Conservation (phyloP, 139 green algal species). For the Marvania coccoides region DNA sequence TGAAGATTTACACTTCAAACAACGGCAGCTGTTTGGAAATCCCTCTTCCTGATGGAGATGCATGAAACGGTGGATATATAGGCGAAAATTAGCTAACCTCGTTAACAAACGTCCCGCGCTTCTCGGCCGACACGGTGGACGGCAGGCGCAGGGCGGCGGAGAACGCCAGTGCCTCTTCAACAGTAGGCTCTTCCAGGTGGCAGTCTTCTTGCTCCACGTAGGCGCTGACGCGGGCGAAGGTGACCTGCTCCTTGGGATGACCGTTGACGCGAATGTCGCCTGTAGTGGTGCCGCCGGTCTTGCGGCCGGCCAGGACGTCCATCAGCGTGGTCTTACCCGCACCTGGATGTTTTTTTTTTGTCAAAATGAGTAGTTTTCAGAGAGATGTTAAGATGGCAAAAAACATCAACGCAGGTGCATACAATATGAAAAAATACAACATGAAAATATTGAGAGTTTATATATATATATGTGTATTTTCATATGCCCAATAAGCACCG, state of each 20-base stretch:
- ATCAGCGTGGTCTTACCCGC: slow-evolving; percentile 55
- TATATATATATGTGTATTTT: too few species aligned
- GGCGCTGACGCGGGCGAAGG: slow-evolving; percentile 49
- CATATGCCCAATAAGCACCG: too few species aligned
- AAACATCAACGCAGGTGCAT: background rate
- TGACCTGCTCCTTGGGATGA: slow-evolving; percentile 38
- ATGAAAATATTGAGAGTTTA: slow-evolving; percentile 17
- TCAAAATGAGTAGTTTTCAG: slow-evolving; percentile 8
- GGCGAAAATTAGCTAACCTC: slow-evolving; percentile 12
- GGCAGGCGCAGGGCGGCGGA: slow-evolving; percentile 41
- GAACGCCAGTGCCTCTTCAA: slow-evolving; percentile 40
- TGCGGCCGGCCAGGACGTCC: slow-evolving; percentile 46
- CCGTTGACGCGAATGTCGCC: slow-evolving; percentile 59
- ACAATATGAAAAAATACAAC: slow-evolving; percentile 1
- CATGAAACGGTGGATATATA: background rate
- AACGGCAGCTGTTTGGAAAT: background rate
- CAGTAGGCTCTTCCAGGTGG: slow-evolving; percentile 36
- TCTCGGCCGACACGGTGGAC: slow-evolving; percentile 15
- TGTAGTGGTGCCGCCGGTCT: slow-evolving; percentile 34
- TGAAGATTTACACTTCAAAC: background rate
- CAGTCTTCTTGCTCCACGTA: slow-evolving; percentile 30
- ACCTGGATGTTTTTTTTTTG: too few species aligned
- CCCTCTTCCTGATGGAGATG: background rate
- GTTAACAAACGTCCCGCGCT: slow-evolving; percentile 31
- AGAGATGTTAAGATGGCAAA: background rate